Base-by-base conservation (phyloP, 768 basidiomycete species). In the Tubosaeta sp. region DNA sequence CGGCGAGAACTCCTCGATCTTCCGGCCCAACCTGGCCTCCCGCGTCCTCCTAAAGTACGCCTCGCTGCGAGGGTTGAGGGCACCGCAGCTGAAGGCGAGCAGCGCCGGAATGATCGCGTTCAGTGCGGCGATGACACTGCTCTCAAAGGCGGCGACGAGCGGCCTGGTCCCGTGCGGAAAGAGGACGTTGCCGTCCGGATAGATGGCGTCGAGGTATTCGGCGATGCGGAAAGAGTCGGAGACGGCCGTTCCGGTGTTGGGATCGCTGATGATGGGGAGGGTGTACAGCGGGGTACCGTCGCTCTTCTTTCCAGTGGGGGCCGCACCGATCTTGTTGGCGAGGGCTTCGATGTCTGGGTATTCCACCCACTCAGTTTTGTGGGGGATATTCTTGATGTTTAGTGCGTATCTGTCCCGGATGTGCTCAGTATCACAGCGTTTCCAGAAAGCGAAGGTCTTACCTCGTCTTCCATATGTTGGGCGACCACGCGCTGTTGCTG, bases 401-500 rank as follows among this genome's bases (percentile, higher is more conserved):
- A 76, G 58, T 7, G 70, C 69, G 49, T 64, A 69, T 53, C 72
- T 75, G 44, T 17, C 5, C 29, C 2, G 34, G 11, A 19, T 31
- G 38, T 2, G 6, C 32, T 51, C 17, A 55, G 45, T 22, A 14
- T 7, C 16, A 33, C 17, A 27, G 43, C 37, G 17, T 19, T 31
- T 6, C 11, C 26, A 6, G 26, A 37, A 8, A 43, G 12, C 5
- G 6, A n/a, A 10, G 34, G 7, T 50, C 66, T 46, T 38, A 74
- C 78, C 79, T 59, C 12, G 65, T 63, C 59, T 75, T 78, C 74
- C 73, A 76, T 32, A 74, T 73, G 52, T 77, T 79, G 8, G 76
- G 73, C 5, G 75, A 74, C 71, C 74, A 78, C 8, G 71, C 65
- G 5, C 60, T 64, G 43, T 7, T 48, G 1, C 59, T 49, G 6